Base-by-base conservation (phyloP, 2,329 filamentous ascomycete species). In the Knufia fluminis region DNA sequence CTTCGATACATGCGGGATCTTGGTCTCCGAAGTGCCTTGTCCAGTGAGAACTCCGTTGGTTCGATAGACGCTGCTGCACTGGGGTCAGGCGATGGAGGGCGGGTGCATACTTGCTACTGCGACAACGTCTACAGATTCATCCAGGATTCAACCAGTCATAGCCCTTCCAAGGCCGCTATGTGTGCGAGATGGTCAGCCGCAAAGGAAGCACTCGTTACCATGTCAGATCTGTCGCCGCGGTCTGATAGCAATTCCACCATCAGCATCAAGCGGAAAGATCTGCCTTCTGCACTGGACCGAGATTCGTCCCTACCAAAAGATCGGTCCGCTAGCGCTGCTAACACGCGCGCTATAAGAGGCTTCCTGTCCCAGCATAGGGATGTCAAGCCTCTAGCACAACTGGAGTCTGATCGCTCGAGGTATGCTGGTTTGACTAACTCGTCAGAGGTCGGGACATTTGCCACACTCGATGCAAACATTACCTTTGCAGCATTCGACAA, bases 341-440 rank as follows among this genome's bases (percentile, higher is more conserved):
- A 55, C 16, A 38, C 46, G 6, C 20, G 38, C 22, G 24, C 35
- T 9, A 42, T 63, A 33, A 49, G 50, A 22, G 51, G 55, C 33
- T 75, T 72, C 66, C 54, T 77, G n/a, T 53, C 59, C 6, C 61
- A 68, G 31, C 67, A 76, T 54, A 48, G 60, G 31, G 61, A 70
- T n/a, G 60, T 73, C 2, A 63, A 63, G 49, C 72, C 75, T 2
- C 64, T 78, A 14, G 73, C 70, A 40, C 66, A 67, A 23, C 60
- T 72, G 31, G 63, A 64, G n/a, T 68, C 66, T 3, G 69, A 67
- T 49, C 68, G 75, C 10, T 68, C 69, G 14, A 67, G 75, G 12
- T 73, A 77, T 50, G 59, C 68, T 39, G 73, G 74, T 14, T 61
- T 75, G 2, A 66, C 66, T 23, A 74, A 75, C 49, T 67, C 63